phyloP scores from a whole-genome alignment of 176 grass and related monocot species.

The Cenchrus purpureus region DNA sequence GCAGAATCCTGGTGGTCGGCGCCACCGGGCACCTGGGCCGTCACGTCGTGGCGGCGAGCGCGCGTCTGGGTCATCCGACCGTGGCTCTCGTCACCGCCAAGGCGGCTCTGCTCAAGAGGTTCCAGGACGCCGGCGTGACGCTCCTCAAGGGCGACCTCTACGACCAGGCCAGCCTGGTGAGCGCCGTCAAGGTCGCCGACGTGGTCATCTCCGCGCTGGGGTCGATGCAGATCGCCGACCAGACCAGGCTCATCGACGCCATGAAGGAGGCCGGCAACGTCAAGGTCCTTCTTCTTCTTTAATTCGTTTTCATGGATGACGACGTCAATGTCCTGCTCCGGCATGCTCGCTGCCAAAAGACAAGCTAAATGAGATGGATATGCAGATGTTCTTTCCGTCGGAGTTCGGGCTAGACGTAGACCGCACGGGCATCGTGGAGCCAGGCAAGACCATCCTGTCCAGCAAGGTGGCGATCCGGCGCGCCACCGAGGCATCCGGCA shows the following conservation, averaged over 20 bases:
- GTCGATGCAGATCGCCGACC: slow-evolving; percentile 41
- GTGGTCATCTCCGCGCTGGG: slow-evolving; percentile 65
- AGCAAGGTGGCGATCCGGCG: slow-evolving; percentile 53
- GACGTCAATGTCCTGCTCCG: too few species aligned
- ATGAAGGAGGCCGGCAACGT: slow-evolving; percentile 71
- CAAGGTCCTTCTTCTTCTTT: neutral
- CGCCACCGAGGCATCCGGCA: slow-evolving; percentile 53
- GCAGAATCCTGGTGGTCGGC: slow-evolving; percentile 66
- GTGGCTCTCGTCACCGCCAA: slow-evolving; percentile 51
- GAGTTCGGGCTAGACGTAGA: slow-evolving; percentile 66
- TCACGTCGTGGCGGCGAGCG: slow-evolving; percentile 60
- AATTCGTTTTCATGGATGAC: too few species aligned
- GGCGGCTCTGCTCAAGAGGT: slow-evolving; percentile 55
- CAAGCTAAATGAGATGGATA: too few species aligned
- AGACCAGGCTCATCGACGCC: slow-evolving; percentile 58
- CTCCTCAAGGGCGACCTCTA: slow-evolving; percentile 63
- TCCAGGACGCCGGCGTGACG: slow-evolving; percentile 58
- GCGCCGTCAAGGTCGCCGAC: slow-evolving; percentile 50
- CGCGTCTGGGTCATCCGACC: slow-evolving; percentile 55
- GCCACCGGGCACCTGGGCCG: slow-evolving; percentile 56
- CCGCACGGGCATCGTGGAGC: slow-evolving; percentile 46
- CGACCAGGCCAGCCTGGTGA: slow-evolving; percentile 61
- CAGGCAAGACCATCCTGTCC: slow-evolving; percentile 41
- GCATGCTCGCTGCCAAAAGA: too few species aligned
- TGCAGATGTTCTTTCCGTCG: slow-evolving; percentile 60